Percentiles rank a stretch among this genome's conserved stretches.
These are phyloP conservation scores for Penicillium digitatum DNA, from an alignment of 2,329 filamentous ascomycete genomes.

Conservation along the genomic window DNA sequence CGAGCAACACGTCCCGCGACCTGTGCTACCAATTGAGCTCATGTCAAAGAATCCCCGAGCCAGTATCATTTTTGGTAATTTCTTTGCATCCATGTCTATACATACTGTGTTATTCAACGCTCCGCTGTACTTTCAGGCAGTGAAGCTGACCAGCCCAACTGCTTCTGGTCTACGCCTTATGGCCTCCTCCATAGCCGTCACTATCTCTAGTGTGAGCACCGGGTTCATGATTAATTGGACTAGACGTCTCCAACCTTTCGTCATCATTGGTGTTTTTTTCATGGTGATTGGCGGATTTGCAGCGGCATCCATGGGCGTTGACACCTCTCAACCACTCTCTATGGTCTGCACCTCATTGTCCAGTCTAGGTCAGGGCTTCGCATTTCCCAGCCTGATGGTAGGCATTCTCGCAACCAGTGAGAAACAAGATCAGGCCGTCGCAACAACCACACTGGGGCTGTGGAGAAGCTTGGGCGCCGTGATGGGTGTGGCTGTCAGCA, in stretches of 20 bases:
- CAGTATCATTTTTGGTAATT: slow-evolving; percentile 51
- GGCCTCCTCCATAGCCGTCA: slow-evolving; percentile 57
- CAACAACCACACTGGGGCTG: slow-evolving; percentile 65
- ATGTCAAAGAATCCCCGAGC: slow-evolving; percentile 47
- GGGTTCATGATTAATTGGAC: slow-evolving; percentile 62
- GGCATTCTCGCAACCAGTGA: slow-evolving; percentile 57
- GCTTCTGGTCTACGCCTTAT: slow-evolving; percentile 69
- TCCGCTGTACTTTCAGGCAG: slow-evolving; percentile 72
- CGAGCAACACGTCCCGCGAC: slow-evolving; percentile 43
- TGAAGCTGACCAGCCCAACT: slow-evolving; percentile 66
- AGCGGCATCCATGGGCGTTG: slow-evolving; percentile 50
- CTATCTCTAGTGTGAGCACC: slow-evolving; percentile 53
- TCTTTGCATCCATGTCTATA: slow-evolving; percentile 48
- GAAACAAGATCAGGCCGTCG: slow-evolving; percentile 63
- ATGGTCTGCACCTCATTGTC: slow-evolving; percentile 56
- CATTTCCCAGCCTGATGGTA: slow-evolving; percentile 63
- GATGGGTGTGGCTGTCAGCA: slow-evolving; percentile 67
- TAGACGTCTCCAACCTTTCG: slow-evolving; percentile 57
- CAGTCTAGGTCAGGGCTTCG: slow-evolving; percentile 59
- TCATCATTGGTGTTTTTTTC: slow-evolving; percentile 50
- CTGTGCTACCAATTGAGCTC: slow-evolving; percentile 50
- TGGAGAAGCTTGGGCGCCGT: slow-evolving; percentile 70
- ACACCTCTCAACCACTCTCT: slow-evolving; percentile 53
- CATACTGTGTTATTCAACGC: slow-evolving; percentile 64
- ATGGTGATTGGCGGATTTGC: slow-evolving; percentile 51